A percentile compares a stretch with the other conserved stretches of the same genome.
phyloP scores from a whole-genome alignment of 768 basidiomycete species.

The Mycena leptocephala region DNA sequence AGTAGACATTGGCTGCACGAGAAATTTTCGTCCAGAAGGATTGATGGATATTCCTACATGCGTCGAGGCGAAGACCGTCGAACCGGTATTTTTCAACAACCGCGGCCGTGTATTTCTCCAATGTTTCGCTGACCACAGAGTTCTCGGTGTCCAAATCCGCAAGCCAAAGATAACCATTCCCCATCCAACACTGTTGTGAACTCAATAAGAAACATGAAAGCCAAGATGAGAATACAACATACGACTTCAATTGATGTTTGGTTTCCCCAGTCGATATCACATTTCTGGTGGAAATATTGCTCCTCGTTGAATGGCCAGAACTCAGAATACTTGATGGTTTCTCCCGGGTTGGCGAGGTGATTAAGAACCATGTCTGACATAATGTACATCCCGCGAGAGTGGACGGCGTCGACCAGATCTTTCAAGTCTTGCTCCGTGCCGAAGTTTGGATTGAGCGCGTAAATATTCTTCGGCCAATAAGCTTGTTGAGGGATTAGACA shows the following conservation, averaged over 20 bases:
- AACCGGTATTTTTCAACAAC: slow-evolving; percentile 68
- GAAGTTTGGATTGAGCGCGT: slow-evolving; percentile 69
- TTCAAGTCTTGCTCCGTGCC: slow-evolving; percentile 72
- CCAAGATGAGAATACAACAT: slow-evolving; percentile 59
- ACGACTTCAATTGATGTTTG: slow-evolving; percentile 31
- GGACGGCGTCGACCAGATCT: slow-evolving; percentile 65
- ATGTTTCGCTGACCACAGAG: slow-evolving; percentile 61
- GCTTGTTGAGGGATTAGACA: neutral
- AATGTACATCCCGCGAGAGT: slow-evolving; percentile 68
- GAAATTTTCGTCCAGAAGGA: slow-evolving; percentile 73
- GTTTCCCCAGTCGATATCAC: slow-evolving; percentile 47
- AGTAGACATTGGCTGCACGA: slow-evolving; percentile 69
- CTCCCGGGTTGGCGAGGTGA: slow-evolving; percentile 64
- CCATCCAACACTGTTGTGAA: slow-evolving; percentile 74
- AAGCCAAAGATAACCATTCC: slow-evolving; percentile 69
- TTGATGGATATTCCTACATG: slow-evolving; percentile 62
- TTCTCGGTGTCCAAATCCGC: slow-evolving; percentile 76
- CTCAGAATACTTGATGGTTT: neutral
- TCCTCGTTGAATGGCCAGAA: slow-evolving; percentile 25
- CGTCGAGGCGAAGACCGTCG: slow-evolving; percentile 80
- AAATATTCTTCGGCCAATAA: slow-evolving; percentile 59
- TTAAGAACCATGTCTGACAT: slow-evolving; percentile 80
- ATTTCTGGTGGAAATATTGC: slow-evolving; percentile 28
- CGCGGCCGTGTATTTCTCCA: slow-evolving; percentile 64
- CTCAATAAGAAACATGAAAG: slow-evolving; percentile 69